Percentiles rank a stretch among this genome's conserved stretches.
Evolutionary conservation across 2,329 filamentous ascomycete species (phyloP).

Genomic region (Botrytis deweyae): DNA sequence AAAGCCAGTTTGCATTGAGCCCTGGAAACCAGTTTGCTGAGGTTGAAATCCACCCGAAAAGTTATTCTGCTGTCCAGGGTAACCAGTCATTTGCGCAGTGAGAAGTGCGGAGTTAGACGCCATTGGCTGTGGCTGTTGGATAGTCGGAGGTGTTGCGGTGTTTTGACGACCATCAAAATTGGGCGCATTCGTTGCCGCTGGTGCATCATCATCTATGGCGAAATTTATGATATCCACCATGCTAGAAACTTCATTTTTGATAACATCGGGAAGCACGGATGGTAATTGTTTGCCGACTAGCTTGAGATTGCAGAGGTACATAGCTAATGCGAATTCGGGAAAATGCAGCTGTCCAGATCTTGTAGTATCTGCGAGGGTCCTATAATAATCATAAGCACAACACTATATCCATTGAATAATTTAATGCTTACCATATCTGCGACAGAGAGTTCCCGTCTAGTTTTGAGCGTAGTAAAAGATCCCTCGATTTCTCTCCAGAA

Average conservation of each 20-base stretch:
- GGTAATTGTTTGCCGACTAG: slow-evolving; percentile 85
- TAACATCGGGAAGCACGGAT: slow-evolving; percentile 70
- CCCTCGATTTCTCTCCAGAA: slow-evolving; percentile 88
- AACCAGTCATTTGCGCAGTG: slow-evolving; percentile 67
- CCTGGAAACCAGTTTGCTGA: slow-evolving; percentile 46
- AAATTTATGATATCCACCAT: slow-evolving; percentile 99
- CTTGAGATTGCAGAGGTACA: slow-evolving; percentile 97
- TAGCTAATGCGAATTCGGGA: slow-evolving; percentile 93
- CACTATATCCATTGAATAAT: slow-evolving; percentile 17
- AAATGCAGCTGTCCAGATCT: slow-evolving; percentile 95
- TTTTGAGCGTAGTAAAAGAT: slow-evolving; percentile 84
- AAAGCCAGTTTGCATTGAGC: slow-evolving; percentile 54
- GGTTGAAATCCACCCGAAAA: slow-evolving; percentile 44
- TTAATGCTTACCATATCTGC: slow-evolving; percentile 76
- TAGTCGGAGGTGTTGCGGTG: slow-evolving; percentile 51
- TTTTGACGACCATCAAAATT: slow-evolving; percentile 62
- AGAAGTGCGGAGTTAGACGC: slow-evolving; percentile 67
- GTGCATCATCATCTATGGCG: slow-evolving; percentile 73
- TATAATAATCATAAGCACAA: slow-evolving; percentile 42
- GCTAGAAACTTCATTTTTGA: slow-evolving; percentile 96
- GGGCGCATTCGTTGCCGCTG: slow-evolving; percentile 61
- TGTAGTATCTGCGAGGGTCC: slow-evolving; percentile 91
- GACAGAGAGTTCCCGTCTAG: slow-evolving; percentile 84
- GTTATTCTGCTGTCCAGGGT: slow-evolving; percentile 53
- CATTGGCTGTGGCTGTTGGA: slow-evolving; percentile 72